Conservation (phyloP, 495 filamentous ascomycete species). For the Penicillium steckii region DNA sequence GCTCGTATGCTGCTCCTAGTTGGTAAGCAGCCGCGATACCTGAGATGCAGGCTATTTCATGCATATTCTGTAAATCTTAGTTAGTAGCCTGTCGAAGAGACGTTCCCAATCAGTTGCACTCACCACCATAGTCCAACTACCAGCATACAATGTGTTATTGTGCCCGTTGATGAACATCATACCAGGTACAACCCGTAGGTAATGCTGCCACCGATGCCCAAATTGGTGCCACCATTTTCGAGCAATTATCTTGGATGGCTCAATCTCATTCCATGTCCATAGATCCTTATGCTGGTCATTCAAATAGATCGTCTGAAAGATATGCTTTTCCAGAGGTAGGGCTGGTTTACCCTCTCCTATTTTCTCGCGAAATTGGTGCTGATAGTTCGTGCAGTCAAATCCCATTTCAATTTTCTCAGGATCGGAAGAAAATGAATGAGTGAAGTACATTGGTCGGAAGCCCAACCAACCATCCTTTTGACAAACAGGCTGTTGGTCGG, state of each 20-base stretch:
- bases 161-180: conserved; percentile 80
- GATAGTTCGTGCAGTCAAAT: conserved; percentile 84
- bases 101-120: conserved; percentile 15
- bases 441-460: conserved; percentile 82
- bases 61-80: conserved; percentile 58
- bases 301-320: conserved; percentile 84
- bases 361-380: conserved; percentile 69
- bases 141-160: conserved; percentile 66
- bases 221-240: conserved; percentile 86
- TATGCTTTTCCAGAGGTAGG: conserved; percentile 56
- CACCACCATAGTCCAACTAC: conserved; percentile 74
- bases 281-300: conserved; percentile 64
- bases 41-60: conserved; percentile 75
- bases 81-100: background rate
- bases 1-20: conserved; percentile 71
- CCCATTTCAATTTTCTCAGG: conserved; percentile 78
- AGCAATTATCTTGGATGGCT: conserved; percentile 64
- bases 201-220: conserved; percentile 79
- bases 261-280: conserved; percentile 73
- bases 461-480: conserved; percentile 42
- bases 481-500: conserved; percentile 36
- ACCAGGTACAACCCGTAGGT: conserved; percentile 70
- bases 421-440: conserved; percentile 63
- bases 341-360: conserved; percentile 36
- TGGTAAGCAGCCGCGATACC: conserved; percentile 77